Percentiles rank a stretch among this genome's conserved stretches.
These are phyloP conservation scores for Myxozyma monticola DNA, from an alignment of 805 yeast species.

Conservation along the genomic window DNA sequence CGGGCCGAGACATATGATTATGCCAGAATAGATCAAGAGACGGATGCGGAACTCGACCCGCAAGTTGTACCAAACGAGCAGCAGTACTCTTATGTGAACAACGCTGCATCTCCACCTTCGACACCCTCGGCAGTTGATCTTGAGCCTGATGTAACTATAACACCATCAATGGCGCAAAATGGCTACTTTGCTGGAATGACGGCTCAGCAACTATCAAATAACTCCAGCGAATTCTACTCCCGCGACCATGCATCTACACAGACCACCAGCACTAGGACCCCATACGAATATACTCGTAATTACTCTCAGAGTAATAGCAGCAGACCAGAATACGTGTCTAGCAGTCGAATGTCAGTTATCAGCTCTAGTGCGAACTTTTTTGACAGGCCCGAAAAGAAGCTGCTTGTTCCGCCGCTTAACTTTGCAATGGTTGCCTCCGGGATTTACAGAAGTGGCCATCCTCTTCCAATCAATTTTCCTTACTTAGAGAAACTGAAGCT, in stretches of 20 bases:
- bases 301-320: conserved; percentile 15
- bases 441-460: conserved; percentile 90
- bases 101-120: conserved; percentile 26
- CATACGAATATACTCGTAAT: conserved; percentile 2
- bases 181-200: background rate
- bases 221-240: conserved; percentile 5
- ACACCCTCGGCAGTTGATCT: conserved; percentile 16
- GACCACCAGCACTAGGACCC: background rate
- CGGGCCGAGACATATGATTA: conserved; percentile 6
- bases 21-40: background rate
- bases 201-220: background rate
- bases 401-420: conserved; percentile 81
- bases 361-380: conserved; percentile 26
- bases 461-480: conserved; percentile 81
- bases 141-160: background rate
- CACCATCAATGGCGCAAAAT: too few species aligned
- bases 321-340: conserved; percentile 17
- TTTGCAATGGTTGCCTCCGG: conserved; percentile 86
- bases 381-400: conserved; percentile 27
- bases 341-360: conserved; percentile 28
- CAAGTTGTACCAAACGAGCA: background rate
- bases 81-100: background rate
- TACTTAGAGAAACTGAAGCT: conserved; percentile 69
- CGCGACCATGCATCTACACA: conserved; percentile 3
- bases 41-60: background rate